These are phyloP conservation scores for Wallemia mellicola DNA, from an alignment of 1,284 basidiomycete species.

Conservation along the genomic window DNA sequence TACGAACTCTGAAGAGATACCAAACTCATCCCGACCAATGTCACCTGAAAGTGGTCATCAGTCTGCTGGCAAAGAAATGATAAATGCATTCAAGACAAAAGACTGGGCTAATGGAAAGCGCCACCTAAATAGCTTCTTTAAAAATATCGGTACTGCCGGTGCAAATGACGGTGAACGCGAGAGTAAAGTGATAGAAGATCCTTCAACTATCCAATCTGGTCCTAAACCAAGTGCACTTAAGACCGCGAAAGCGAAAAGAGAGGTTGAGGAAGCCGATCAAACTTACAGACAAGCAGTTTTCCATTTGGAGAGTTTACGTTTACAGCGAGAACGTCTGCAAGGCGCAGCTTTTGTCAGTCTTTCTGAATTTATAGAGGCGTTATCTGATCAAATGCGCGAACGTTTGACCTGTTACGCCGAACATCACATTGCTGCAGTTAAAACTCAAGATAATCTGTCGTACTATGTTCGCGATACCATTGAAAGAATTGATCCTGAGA, in stretches of 20 bases:
- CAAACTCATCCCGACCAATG: neutral
- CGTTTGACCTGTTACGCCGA: constrained; percentile 5
- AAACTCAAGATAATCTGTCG: neutral
- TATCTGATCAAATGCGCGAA: constrained; percentile 5
- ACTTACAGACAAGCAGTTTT: constrained; percentile 60
- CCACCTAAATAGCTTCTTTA: neutral
- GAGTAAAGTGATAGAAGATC: neutral
- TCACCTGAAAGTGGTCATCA: neutral
- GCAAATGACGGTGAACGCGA: neutral
- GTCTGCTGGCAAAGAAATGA: neutral
- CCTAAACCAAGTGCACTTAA: constrained; percentile 22
- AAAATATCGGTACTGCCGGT: neutral
- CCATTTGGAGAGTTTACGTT: constrained; percentile 66
- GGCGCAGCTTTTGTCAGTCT: constrained; percentile 5
- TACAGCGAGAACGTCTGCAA: constrained; percentile 11
- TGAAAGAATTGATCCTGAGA: neutral
- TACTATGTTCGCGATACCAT: neutral
- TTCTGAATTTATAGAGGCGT: constrained; percentile 6
- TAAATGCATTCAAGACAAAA: neutral
- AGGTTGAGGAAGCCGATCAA: constrained; percentile 67
- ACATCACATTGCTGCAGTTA: constrained; percentile 2
- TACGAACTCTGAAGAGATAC: neutral
- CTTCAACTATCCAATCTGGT: neutral
- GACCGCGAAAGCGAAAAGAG: constrained; percentile 49
- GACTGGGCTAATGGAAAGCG: neutral